Evolutionary conservation across 164 flowering plant genomes (phyloP), one percentile per base, ranked within the genome.

Genomic region (Kingdonia uniflora): DNA sequence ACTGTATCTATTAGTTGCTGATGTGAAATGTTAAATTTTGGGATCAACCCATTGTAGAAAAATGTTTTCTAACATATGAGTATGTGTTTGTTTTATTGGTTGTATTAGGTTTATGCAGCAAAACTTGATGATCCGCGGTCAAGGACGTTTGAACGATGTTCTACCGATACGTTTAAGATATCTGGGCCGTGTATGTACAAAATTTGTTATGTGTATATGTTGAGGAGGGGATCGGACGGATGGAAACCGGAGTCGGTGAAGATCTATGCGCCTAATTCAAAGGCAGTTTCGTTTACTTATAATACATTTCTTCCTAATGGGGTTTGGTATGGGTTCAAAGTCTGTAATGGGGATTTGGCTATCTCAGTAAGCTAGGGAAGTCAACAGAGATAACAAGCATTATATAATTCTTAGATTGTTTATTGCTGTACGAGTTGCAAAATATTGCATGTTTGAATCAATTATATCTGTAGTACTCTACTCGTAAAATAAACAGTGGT

Each of bases 31-130:
- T n/a, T n/a, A n/a, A n/a, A n/a, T n/a, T n/a, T n/a, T n/a, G n/a
- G n/a, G n/a, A n/a, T n/a, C n/a, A n/a, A n/a, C n/a, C n/a, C n/a
- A n/a, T n/a, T n/a, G n/a, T n/a, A n/a, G n/a, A n/a, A n/a, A n/a
- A n/a, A n/a, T n/a, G n/a, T n/a, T n/a, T n/a, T n/a, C n/a, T n/a
- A n/a, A n/a, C n/a, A n/a, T n/a, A 8, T 29, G 8, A 29, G 35
- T 29, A 29, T 29, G 35, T 8, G 35, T 3, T 29, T 29, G 35
- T 29, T 29, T 29, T 29, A n/a, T n/a, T n/a, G n/a, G n/a, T n/a
- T n/a, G n/a, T n/a, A n/a, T 29, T 55, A 89, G 95, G 78, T 89
- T 2, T 82, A 87, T 58, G 90, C 71, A 4, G 79, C 87, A 17
- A 74, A 86, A 51, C 35, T 87, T 2, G 96, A 87, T 45, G 87